Base-by-base conservation (phyloP, 2,329 filamentous ascomycete genomes). In the Tolypocladium ovalisporum region DNA sequence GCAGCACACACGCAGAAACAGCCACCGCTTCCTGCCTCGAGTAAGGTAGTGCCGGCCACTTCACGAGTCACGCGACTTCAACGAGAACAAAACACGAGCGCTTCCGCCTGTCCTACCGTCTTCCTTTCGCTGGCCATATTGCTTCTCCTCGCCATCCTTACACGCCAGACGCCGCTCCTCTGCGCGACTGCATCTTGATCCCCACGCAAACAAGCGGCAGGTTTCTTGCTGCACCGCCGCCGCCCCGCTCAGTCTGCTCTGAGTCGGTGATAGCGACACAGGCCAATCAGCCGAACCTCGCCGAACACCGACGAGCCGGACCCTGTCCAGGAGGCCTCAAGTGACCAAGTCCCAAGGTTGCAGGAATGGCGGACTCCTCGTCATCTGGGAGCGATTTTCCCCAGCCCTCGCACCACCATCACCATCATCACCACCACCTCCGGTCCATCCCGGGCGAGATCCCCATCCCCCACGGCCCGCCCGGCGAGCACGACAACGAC, bases 381-480 rank as follows among this genome's bases (percentile, higher is more conserved):
- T 56, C 57, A 22, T 57, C 58, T 8, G 59, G 57, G 22, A 35
- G 44, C 47, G 27, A 52, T 22, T 5, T 12, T 2, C 19, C 29
- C 15, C 54, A 53, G 19, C 54, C 15, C 15, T 55, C n/a, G 39
- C 40, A 56, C 35, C 55, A 52, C 7, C 56, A 55, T 37, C 57
- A 52, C 44, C 47, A 54, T 15, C 68, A 68, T 57, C 63, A 64
- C 42, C 66, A 68, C 55, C 66, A 67, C 67, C 54, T 22, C 29
- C 44, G 69, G 76, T 58, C 71, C 73, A 66, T 79, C 55, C 67
- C 69, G 19, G 81, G 80, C 58, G 75, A 79, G 68, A 75, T 84
- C 49, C 81, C 81, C 58, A 76, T 84, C 40, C 81, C 81, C 39
- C 80, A 83, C 57, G 72, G 72, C 9, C 72, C 72, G 51, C 62